These are phyloP conservation scores for Fremontodendron californicum DNA, from an alignment of 345 rosid genomes.

Conservation along the genomic window DNA sequence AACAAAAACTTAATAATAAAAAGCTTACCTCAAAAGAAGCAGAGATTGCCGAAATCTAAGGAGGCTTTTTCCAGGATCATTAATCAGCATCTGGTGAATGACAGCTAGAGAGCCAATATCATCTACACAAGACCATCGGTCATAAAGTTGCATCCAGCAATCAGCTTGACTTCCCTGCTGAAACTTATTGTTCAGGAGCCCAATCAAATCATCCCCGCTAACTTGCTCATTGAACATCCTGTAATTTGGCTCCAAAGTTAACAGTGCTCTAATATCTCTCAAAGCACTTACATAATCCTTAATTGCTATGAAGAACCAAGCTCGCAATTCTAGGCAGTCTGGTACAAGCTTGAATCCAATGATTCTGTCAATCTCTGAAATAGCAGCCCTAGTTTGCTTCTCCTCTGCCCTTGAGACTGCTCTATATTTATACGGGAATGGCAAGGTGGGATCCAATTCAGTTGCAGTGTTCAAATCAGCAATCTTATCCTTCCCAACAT, in stretches of 20 bases:
- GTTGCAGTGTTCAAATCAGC: slow-evolving; percentile 63
- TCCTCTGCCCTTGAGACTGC: slow-evolving; percentile 57
- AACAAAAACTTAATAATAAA: neutral
- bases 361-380: slow-evolving; percentile 62
- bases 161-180: slow-evolving; percentile 59
- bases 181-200: slow-evolving; percentile 44
- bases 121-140: slow-evolving; percentile 90
- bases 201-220: slow-evolving; percentile 49
- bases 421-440: slow-evolving; percentile 82
- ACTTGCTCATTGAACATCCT: slow-evolving; percentile 58
- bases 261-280: slow-evolving; percentile 65
- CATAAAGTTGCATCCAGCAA: slow-evolving; percentile 88
- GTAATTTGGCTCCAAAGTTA: slow-evolving; percentile 69
- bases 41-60: slow-evolving; percentile 85
- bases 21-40: slow-evolving; percentile 73
- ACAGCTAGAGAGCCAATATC: slow-evolving; percentile 87
- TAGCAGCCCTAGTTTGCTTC: slow-evolving; percentile 56
- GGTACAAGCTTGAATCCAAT: slow-evolving; percentile 65
- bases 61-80: slow-evolving; percentile 72
- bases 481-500: slow-evolving; percentile 53
- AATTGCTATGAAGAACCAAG: slow-evolving; percentile 67
- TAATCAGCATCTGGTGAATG: slow-evolving; percentile 77
- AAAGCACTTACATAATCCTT: slow-evolving; percentile 68
- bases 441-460: slow-evolving; percentile 74
- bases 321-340: slow-evolving; percentile 82